Base-by-base conservation (phyloP, 2,329 filamentous ascomycete species). In the Penicillium decumbens region DNA sequence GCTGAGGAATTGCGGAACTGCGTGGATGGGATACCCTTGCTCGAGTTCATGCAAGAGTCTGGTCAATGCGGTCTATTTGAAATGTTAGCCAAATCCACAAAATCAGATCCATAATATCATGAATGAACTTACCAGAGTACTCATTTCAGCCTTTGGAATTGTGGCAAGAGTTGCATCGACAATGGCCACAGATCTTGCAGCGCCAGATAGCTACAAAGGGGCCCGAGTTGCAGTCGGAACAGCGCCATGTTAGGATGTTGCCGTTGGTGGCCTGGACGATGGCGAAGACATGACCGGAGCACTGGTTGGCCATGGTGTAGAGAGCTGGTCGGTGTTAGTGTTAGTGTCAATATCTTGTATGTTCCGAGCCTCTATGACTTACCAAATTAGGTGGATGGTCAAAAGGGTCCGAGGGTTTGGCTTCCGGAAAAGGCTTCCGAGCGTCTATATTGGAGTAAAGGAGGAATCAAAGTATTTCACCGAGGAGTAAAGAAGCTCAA, bases 201-300 rank as follows among this genome's bases (percentile, higher is more conserved):
- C 64, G 69, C 70, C 70, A 73, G 55, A 73, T 72, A 23, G 70
- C 70, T 38, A 68, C 58, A 47, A 67, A 72, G 30, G 70, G 70
- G 20, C 70, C 70, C 35, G 64, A 63, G 56, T 70, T 72, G 62
- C 70, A 73, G 54, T 71, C 66, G 4, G 68, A 72, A 56, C 70
- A 73, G n/a, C 68, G 65, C 70, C 70, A 73, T 43, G 67, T 69
- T 46, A 73, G 59, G 50, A 72, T 72, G 46, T 71, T 72, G 39
- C 70, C 70, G 53, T 73, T 72, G 40, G 67, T 68, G 9, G 66
- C 62, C 54, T 73, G 70, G 30, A 72, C 58, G 46, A 72, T 71
- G 46, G 61, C 64, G 49, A 72, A 72, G 30, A 60, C 51, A 49
- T 72, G 70, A 43, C 67, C 66, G 43, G 67, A 69, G 48, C 67